Base-by-base conservation (phyloP, 371 early-diverging fungal species). In the Mortierella sp. region DNA sequence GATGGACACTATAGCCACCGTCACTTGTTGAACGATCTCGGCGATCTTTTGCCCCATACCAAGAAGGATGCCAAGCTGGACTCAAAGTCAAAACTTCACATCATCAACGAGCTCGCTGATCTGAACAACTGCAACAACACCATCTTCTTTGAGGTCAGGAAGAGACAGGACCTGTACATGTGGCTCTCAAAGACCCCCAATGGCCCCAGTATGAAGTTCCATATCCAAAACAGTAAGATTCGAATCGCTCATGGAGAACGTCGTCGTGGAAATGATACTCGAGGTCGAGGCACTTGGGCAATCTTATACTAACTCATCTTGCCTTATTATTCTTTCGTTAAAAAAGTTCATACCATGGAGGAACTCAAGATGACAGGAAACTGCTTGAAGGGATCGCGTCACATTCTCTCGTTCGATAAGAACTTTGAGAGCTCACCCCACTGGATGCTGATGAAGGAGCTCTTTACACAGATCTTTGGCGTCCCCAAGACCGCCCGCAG, bases 331-430 rank as follows among this genome's bases (percentile, higher is more conserved):
- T 19, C 19, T 41, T 37, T 39, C 1, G n/a, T 51, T 26, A 32
- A 32, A 27, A 15, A 64, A 92, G 92, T 99, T 53, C 99, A 99
- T 79, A 99, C 99, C 17, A 95, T 98, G 96, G 96, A 97, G 70
- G 99, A 99, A 80, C 87, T 99, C 42, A 92, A 94, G 70, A 91
- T 98, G 93, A 96, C 95, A 1, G 99, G 99, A 68, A 99, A 99
- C 85, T 96, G 95, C 81, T 83, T 99, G 46, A 97, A 97, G 81
- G 97, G 98, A 11, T 96, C 97, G 23, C 92, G 99, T 52, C 97
- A 95, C 19, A 87, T 99, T 42, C 83, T 99, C 24, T 94, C 95
- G 7, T 99, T 99, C 78, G 97, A 97, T 78, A 83, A 90, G 70
- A 88, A 80, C 64, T 98, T 99, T 82, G 98, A 98, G 60, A 80